Percentiles rank a stretch among this genome's conserved stretches.
These are phyloP conservation scores for Vigna angularis DNA, from an alignment of 306 rosid genomes.

Conservation along the genomic window DNA sequence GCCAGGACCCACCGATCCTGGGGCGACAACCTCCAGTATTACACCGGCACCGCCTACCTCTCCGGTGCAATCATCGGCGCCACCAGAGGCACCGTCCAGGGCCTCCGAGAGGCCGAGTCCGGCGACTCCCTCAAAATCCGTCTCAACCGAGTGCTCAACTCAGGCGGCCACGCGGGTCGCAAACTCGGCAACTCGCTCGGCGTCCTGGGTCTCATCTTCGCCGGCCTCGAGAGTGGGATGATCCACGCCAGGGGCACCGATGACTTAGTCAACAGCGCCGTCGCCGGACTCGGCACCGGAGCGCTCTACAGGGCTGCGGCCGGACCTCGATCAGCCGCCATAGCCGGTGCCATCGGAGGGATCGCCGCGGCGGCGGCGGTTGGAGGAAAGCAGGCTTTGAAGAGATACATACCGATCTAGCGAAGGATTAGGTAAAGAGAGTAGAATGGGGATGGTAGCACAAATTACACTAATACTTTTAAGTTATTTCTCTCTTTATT, in stretches of 20 bases:
- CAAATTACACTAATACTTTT: conserved; percentile 20
- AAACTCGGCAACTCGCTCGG: conserved; percentile 65
- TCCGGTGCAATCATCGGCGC: conserved; percentile 67
- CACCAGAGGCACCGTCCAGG: conserved; percentile 55
- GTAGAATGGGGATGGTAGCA: not conserved
- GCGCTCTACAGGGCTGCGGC: conserved; percentile 65
- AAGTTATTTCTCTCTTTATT: not conserved
- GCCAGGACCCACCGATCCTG: conserved; percentile 69
- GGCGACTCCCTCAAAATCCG: conserved; percentile 70
- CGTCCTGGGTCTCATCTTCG: conserved; percentile 63
- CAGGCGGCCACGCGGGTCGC: conserved; percentile 68
- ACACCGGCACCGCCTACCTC: conserved; percentile 69
- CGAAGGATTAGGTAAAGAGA: not conserved
- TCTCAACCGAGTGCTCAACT: conserved; percentile 66
- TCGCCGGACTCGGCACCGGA: conserved; percentile 77
- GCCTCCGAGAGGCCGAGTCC: conserved; percentile 61
- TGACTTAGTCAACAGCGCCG: conserved; percentile 63
- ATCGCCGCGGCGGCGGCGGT: conserved; percentile 69
- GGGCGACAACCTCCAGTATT: conserved; percentile 73
- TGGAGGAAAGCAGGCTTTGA: conserved; percentile 64
- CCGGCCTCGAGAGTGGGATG: conserved; percentile 62
- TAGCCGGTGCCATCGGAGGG: conserved; percentile 74
- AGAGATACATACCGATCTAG: conserved; percentile 67
- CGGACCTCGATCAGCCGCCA: conserved; percentile 74
- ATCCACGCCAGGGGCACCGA: conserved; percentile 55